Base-by-base conservation (phyloP, 371 early-diverging fungal species). In the Mortierella sp. region DNA sequence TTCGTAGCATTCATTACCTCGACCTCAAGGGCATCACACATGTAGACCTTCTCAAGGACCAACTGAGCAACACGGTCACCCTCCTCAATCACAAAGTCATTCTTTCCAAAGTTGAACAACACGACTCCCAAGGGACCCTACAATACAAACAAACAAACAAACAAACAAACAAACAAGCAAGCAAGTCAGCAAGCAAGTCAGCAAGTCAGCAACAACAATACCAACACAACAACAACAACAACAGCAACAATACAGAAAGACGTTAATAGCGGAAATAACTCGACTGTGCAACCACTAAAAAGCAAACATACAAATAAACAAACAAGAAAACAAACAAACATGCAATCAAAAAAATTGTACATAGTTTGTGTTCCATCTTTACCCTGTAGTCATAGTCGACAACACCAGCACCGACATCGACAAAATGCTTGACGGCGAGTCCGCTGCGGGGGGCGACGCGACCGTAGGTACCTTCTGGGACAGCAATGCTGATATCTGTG, bases 31-130 rank as follows among this genome's bases (percentile, higher is more conserved):
- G 98, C 93, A 11, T 94, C 94, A 11, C 98, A 97, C 2, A 95
- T 96, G 70, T 88, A 92, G 47, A 99, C 97, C 68, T 92, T 90
- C 85, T 98, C 99, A 38, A 99, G 90, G 45, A 99, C 93, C 74
- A 99, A 89, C 89, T 99, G 99, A n/a, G 99, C 99, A 89, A 99
- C 93, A 76, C 99, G 94, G 87, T 99, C 99, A 21, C 99, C 99
- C 65, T 92, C 89, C 65, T 94, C 92, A 73, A 99, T 91, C 77
- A 92, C 73, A 88, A 96, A 99, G 38, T 95, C 95, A 0, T 88
- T 83, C 47, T 96, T 91, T 52, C 94, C 90, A 89, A 97, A 96
- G 90, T 99, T 99, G 85, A 98, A 98, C 87, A 99, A 79, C 3
- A 98, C 91, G 10, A 98, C 94, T 68, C 95, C 94, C 48, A 99